Evolutionary conservation across 208 protist species (phyloP), one percentile per base, ranked within the genome.

Genomic region (Zelonia costaricensis): DNA sequence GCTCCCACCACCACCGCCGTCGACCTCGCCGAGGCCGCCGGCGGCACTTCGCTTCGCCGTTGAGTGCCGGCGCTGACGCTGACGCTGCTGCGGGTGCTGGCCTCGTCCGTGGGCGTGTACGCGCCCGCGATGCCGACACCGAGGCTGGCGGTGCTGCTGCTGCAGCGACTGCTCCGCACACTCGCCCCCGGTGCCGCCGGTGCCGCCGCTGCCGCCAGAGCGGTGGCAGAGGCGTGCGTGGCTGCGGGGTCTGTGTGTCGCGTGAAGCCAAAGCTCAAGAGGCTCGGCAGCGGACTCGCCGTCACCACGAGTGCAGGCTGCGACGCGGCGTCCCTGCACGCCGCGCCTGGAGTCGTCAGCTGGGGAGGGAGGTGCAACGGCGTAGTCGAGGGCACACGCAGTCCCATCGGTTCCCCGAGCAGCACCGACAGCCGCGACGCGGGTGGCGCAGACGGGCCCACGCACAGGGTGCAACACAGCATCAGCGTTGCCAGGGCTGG

Each of bases 391-490:
- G 33, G 33, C 33, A 10, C 33, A 28, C 33, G 27, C 9, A 27
- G 49, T n/a, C n/a, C n/a, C 13, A 55, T n/a, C 12, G 49, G n/a
- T 7, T 46, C 38, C n/a, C 36, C 52, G 30, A 58, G 52, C 36
- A 62, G 44, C 3, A 62, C 20, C 15, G 27, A 42, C n/a, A 65
- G 49, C 8, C 33, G 56, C 30, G 65, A 55, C 4, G 35, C 40
- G 3, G 25, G 16, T 20, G 36, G 4, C 4, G 49, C 31, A 15
- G 56, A 35, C 27, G 65, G 40, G 4, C 33, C 13, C 18, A 72
- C n/a, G 39, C 65, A 72, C 7, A 72, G 57, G 12, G 31, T 18
- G 49, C 65, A 72, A 30, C 65, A 72, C 22, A 57, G 49, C 65
- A 72, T 72, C 15, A 65, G 20, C 0, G 65, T 72, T 40, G 65